Evolutionary conservation across 169 alveolate genomes (phyloP).

Genomic region (Babesia bovis): DNA sequence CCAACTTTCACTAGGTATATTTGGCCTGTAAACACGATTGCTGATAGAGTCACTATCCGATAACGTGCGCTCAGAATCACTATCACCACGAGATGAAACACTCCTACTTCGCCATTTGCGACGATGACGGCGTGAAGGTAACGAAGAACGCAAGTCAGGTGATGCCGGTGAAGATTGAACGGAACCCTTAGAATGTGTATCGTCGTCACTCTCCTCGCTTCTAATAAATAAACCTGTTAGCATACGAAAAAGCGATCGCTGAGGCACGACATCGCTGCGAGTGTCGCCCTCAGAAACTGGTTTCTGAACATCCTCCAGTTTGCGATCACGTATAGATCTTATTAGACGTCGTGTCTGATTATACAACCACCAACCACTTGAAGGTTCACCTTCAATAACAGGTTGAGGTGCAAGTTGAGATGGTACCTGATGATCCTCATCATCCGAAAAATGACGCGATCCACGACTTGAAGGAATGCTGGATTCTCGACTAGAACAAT

Average conservation of each 20-base stretch:
- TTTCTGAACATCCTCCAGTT: conserved; percentile 1
- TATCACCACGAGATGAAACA: not conserved
- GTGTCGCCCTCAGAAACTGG: not conserved
- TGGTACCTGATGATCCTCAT: not conserved
- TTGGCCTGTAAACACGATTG: not conserved
- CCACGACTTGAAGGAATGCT: conserved; percentile 4
- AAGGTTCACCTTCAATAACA: not conserved
- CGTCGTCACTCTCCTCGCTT: conserved; percentile 9
- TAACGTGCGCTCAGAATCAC: not conserved
- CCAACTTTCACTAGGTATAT: not conserved
- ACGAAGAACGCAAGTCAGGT: not conserved
- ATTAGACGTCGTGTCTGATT: conserved; percentile 12
- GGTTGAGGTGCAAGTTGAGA: not conserved
- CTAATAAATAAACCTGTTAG: conserved; percentile 10
- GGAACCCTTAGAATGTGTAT: not conserved
- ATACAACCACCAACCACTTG: conserved; percentile 22
- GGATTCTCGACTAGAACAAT: not conserved
- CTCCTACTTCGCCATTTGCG: conserved; percentile 5
- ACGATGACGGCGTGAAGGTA: not conserved
- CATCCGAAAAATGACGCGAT: not conserved
- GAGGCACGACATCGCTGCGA: not conserved
- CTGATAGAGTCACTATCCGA: conserved; percentile 21
- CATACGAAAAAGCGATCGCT: conserved; percentile 5
- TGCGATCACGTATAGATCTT: conserved; percentile 5
- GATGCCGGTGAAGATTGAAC: not conserved